Evolutionary conservation across 441 rosid species (phyloP).

Genomic region (Corymbia calophylla): DNA sequence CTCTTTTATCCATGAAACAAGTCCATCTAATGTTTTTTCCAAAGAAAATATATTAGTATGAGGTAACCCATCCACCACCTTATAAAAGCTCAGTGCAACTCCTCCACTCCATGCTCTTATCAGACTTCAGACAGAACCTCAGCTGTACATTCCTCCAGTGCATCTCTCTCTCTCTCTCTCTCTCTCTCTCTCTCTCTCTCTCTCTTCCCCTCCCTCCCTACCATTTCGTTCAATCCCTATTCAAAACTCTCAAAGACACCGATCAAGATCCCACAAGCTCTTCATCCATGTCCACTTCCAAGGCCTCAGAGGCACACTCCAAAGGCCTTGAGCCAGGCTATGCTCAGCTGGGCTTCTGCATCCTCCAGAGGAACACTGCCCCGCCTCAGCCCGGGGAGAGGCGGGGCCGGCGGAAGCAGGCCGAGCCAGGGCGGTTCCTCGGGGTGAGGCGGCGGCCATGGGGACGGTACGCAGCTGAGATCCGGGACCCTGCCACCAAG

Average conservation of each 20-base stretch:
- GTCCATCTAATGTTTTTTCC: background rate
- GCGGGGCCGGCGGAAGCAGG: slow-evolving; percentile 74
- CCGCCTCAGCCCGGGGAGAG: slow-evolving; percentile 47
- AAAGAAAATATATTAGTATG: background rate
- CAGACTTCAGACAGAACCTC: background rate
- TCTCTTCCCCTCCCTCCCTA: background rate
- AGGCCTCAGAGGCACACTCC: slow-evolving; percentile 22
- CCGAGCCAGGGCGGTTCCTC: slow-evolving; percentile 82
- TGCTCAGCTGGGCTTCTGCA: slow-evolving; percentile 39
- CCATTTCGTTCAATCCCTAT: background rate
- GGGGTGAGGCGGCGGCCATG: slow-evolving; percentile 91
- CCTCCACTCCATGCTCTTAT: background rate
- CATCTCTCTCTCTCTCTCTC: background rate
- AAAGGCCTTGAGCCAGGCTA: slow-evolving; percentile 18
- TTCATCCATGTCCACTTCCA: slow-evolving; percentile 33
- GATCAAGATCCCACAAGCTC: background rate
- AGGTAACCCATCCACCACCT: background rate
- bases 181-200: too few species aligned
- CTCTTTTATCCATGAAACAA: background rate
- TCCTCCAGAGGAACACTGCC: slow-evolving; percentile 49
- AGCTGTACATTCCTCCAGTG: background rate
- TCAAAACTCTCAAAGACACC: background rate
- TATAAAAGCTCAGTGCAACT: background rate
- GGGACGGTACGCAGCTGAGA: slow-evolving; percentile 94
- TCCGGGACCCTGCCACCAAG: slow-evolving; percentile 87